Percentiles rank a stretch among this genome's conserved stretches.
phyloP scores from a whole-genome alignment of 768 basidiomycete genomes.

The Auricularia heimuer region DNA sequence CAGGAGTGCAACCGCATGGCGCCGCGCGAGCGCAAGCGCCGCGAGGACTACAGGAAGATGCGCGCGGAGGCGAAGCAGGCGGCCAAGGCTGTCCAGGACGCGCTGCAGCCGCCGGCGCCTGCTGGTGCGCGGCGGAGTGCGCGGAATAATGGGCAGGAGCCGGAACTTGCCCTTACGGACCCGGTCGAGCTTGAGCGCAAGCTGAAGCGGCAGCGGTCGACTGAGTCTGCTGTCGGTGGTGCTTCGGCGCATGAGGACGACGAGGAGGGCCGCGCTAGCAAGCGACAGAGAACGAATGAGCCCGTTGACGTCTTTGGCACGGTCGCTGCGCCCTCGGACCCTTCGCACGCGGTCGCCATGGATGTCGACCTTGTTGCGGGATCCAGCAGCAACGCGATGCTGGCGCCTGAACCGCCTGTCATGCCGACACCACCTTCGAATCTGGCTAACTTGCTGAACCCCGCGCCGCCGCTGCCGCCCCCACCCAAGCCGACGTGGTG shows the following conservation, averaged over 20 bases:
- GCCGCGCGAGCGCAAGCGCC: conserved; percentile 55
- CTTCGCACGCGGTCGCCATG: conserved; percentile 16
- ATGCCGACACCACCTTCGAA: background rate
- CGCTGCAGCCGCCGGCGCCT: conserved; percentile 28
- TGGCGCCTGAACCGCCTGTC: conserved; percentile 4
- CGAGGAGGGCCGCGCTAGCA: conserved; percentile 37
- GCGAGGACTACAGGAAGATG: conserved; percentile 31
- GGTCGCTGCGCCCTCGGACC: background rate
- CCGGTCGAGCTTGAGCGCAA: conserved; percentile 63
- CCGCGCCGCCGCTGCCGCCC: background rate
- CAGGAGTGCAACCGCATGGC: conserved; percentile 88
- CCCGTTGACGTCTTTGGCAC: background rate
- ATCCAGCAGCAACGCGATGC: conserved; percentile 12
- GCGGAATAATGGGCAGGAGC: conserved; percentile 59
- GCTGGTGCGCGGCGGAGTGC: conserved; percentile 61
- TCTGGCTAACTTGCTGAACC: background rate
- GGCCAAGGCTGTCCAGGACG: conserved; percentile 20
- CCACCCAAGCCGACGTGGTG: background rate
- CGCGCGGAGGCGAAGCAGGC: conserved; percentile 22
- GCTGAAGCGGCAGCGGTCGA: conserved; percentile 60
- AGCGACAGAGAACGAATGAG: conserved; percentile 36
- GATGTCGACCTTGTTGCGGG: conserved; percentile 6
- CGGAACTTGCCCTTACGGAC: conserved; percentile 66
- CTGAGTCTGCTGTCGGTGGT: conserved; percentile 26
- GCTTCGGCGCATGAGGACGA: conserved; percentile 36